These are phyloP conservation scores for Flaveria robusta DNA, from an alignment of 129 eudicot genomes.

Conservation along the genomic window DNA sequence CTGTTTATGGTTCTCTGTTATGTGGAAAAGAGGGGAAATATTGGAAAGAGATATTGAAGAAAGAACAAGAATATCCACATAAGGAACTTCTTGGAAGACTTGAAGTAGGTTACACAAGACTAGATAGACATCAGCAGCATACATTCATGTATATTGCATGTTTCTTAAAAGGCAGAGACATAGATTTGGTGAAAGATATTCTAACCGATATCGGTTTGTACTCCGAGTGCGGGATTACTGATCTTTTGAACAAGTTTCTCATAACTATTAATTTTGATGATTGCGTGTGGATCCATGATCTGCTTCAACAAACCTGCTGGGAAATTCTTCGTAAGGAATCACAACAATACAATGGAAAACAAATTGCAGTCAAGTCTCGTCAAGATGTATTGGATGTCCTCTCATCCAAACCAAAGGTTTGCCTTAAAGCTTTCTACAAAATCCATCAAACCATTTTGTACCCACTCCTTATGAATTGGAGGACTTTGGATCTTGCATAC, in stretches of 20 bases:
- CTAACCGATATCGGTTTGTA: not conserved
- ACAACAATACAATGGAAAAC: not conserved
- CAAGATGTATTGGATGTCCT: slow-evolving; percentile 6
- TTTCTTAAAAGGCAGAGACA: slow-evolving; percentile 12
- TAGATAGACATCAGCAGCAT: not conserved
- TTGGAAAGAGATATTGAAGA: not conserved
- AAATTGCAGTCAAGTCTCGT: slow-evolving; percentile 6
- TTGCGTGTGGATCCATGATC: slow-evolving; percentile 8
- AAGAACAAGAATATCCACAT: not conserved
- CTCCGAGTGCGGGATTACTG: not conserved
- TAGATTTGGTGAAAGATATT: not conserved
- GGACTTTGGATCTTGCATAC: not conserved
- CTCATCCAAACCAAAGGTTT: slow-evolving; percentile 17
- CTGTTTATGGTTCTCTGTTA: not conserved
- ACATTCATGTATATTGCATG: slow-evolving; percentile 14
- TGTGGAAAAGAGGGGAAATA: not conserved
- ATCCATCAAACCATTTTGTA: not conserved
- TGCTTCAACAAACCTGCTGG: slow-evolving; percentile 9
- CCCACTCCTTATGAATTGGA: not conserved
- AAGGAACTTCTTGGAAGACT: slow-evolving; percentile 12
- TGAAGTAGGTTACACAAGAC: not conserved
- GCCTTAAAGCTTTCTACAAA: not conserved
- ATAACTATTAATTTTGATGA: not conserved
- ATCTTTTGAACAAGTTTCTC: slow-evolving; percentile 10
- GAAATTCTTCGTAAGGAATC: not conserved